phyloP scores from a whole-genome alignment of 2,329 filamentous ascomycete species.

The Fusarium lateritium region DNA sequence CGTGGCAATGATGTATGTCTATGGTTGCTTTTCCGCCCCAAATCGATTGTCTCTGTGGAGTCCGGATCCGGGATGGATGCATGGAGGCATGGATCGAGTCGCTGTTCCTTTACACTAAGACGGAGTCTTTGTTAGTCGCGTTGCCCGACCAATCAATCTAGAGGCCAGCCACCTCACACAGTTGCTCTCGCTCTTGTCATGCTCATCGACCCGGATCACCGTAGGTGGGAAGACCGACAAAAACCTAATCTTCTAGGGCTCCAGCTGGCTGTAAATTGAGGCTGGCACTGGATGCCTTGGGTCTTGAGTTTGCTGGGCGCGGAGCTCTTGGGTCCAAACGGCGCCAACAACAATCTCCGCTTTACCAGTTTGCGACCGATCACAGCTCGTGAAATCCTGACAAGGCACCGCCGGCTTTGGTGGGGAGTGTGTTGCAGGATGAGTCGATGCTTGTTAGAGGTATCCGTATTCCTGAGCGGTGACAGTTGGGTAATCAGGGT shows the following conservation, averaged over 20 bases:
- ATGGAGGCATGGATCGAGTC: constrained; percentile 47
- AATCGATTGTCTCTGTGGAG: constrained; percentile 52
- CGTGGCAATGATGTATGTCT: constrained; percentile 54
- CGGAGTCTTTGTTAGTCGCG: constrained; percentile 48
- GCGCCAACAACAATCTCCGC: constrained; percentile 40
- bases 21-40: constrained; percentile 52
- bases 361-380: constrained; percentile 38
- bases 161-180: constrained; percentile 46
- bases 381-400: constrained; percentile 22
- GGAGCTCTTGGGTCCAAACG: constrained; percentile 27
- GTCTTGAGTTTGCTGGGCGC: constrained; percentile 34
- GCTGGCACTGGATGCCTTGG: constrained; percentile 32
- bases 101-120: constrained; percentile 43
- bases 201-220: constrained; percentile 42
- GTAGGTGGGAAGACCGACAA: constrained; percentile 30
- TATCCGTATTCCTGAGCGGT: constrained; percentile 41
- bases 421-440: constrained; percentile 29
- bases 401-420: constrained; percentile 33
- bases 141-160: constrained; percentile 47
- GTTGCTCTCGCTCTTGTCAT: constrained; percentile 39
- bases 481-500: constrained; percentile 26
- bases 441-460: constrained; percentile 25
- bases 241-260: constrained; percentile 39
- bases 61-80: constrained; percentile 55
- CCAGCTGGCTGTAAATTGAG: constrained; percentile 35